Evolutionary conservation across 345 rosid species (phyloP), one percentile per base, ranked within the genome.

Genomic region (Eucalyptus pauciflora): DNA sequence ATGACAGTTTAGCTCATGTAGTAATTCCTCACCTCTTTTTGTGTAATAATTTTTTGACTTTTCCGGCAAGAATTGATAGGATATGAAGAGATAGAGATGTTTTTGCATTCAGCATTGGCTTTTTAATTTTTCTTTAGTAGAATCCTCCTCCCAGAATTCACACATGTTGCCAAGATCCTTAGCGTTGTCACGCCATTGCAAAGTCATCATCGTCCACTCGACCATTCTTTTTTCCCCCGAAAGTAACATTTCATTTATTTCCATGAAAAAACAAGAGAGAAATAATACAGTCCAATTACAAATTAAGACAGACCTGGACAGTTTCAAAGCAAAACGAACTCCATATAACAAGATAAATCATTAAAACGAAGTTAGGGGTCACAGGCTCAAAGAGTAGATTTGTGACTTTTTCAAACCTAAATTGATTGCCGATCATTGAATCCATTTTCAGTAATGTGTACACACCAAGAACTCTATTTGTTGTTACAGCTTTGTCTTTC

Each of bases 401-500:
- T 56, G 1, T 56, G 27, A 24, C 1, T 56, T 56, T 56, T 56
- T 56, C 12, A 10, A 24, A 24, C 3, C 29, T 22, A 56, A 56
- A 4, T 24, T 6, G 1, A 0, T 0, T 1, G 27, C 62, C 0
- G 6, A 56, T 24, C 58, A 52, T 9, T 24, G 6, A 56, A 9
- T 56, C 6, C 62, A 24, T 56, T 56, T 56, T 10, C 6, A 56
- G 6, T 56, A 56, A 56, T 24, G 27, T 56, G 62, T 1, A 56
- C 62, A 56, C 12, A 22, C 1, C 3, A 13, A 56, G 29, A 56
- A 24, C 27, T 24, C 62, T 9, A 56, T 56, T 22, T 24, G 6
- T 56, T 56, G 6, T 10, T 2, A 56, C 0, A 24, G 62, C 62
- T 56, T 56, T 56, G 29, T 1, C 13, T 56, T 56, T 56, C 2